Evolutionary conservation across 257 asterid species (phyloP), one percentile per base, ranked within the genome.

Genomic region (Solanum appendiculatum): DNA sequence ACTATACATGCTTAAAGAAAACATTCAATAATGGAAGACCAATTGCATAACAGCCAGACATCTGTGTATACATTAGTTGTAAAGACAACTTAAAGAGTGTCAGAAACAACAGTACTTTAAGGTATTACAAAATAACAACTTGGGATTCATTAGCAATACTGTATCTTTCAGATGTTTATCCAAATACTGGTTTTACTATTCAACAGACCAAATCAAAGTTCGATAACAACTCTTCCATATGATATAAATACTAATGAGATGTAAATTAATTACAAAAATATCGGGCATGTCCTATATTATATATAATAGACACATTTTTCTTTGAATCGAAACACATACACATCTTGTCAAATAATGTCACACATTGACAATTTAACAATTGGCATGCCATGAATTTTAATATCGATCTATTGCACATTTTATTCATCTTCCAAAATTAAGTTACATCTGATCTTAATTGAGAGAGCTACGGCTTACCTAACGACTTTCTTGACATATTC

Each of bases 21-120:
- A 60, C 86, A 85, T 60, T 86, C 89, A 90, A 87, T 90, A 90
- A 88, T 90, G 87, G 78, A 81, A 75, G 70, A 74, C 86, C 87
- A 73, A 27, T 64, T 86, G 86, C 46, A 29, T 13, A 81, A 81
- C 85, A 81, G 68, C 69, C 29, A 81, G 68, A 81, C 68, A 81
- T 48, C 85, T 81, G 44, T 81, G 85, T 20, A 81, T 9, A 29
- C 37, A 81, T 48, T 81, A 81, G 85, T 81, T 89, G 89, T 87
- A 89, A 89, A 89, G 91, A 84, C 85, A 39, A 40, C 42, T 66
- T 68, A 83, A 66, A 39, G 21, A 46, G 12, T 31, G 85, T 81
- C 86, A 69, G 58, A 51, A 68, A 77, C 84, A 86, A 48, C 64
- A 63, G 77, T 84, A 69, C 63, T 66, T 70, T 86, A 75, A 23